A percentile compares a stretch with the other conserved stretches of the same genome.
These are phyloP conservation scores for Sarocladium oryzae DNA, from an alignment of 2,329 filamentous ascomycete genomes.

Conservation along the genomic window DNA sequence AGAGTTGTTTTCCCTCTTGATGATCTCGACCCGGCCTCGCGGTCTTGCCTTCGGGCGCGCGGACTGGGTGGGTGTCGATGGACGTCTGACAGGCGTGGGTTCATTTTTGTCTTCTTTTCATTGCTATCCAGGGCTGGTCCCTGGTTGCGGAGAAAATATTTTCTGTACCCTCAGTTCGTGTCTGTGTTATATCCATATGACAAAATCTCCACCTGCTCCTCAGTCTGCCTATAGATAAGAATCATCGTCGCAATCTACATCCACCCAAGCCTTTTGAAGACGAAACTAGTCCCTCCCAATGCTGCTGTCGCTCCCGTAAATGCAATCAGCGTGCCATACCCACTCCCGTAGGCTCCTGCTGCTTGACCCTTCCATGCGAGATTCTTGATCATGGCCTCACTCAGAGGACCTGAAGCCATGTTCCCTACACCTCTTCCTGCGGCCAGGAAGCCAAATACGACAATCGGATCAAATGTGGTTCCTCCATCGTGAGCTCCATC, in stretches of 20 bases:
- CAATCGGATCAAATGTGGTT: constrained; percentile 33
- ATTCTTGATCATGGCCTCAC: constrained; percentile 42
- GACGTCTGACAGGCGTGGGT: constrained; percentile 74
- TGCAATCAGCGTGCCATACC: constrained; percentile 12
- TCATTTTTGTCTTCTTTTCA: constrained; percentile 41
- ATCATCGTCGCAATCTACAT: too few relatives aligned
- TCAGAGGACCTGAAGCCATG: constrained; percentile 49
- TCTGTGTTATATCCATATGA: not conserved
- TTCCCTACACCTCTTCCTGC: constrained; percentile 57
- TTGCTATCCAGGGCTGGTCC: constrained; percentile 42
- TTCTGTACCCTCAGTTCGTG: not conserved
- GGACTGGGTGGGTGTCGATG: constrained; percentile 74
- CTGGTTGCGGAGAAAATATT: constrained; percentile 49
- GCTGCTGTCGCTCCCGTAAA: constrained; percentile 12
- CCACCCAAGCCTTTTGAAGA: constrained; percentile 11
- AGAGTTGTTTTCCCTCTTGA: constrained; percentile 62
- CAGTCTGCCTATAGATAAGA: too few relatives aligned
- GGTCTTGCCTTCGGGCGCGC: constrained; percentile 70
- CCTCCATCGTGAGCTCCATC: constrained; percentile 3
- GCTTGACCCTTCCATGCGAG: constrained; percentile 29
- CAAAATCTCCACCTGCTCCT: too few relatives aligned
- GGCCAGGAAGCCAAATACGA: constrained; percentile 52
- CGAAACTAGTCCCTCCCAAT: constrained; percentile 9
- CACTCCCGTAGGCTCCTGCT: constrained; percentile 11
- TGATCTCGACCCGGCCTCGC: constrained; percentile 77